Base-by-base conservation (phyloP, 2,329 filamentous ascomycete species). In the Pyrenochaeta sp. region DNA sequence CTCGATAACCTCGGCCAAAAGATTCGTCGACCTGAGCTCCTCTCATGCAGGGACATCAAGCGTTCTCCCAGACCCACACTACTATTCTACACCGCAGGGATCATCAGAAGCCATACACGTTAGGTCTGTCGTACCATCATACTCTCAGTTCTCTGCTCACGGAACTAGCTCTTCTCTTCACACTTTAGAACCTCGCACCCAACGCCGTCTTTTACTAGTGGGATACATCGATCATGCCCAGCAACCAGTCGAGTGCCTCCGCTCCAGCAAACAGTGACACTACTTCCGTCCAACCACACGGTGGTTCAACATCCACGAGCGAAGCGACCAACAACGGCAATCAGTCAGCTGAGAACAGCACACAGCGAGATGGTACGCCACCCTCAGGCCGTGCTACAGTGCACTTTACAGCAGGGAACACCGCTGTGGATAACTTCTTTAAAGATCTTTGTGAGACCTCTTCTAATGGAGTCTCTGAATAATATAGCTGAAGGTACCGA, bases 221-320 rank as follows among this genome's bases (percentile, higher is more conserved):
- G n/a, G n/a, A 28, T 28, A 28, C 26, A 28, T 28, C 26, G n/a
- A 28, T 28, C 26, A 28, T 28, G 26, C n/a, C 26, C n/a, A 28
- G 26, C 26, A 13, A 28, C 26, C 26, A 28, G n/a, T 28, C 26
- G 26, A 28, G 26, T 13, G n/a, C 26, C 26, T 28, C 26, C 26
- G 26, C 26, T 28, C n/a, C n/a, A 28, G 26, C 26, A 13, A 28
- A 13, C 26, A 28, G 26, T 28, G 26, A 7, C 26, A 28, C 26
- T 7, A 28, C 26, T 13, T 28, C 26, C 26, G n/a, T 13, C 26
- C 26, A 28, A 28, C 26, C 26, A 28, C n/a, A 13, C n/a, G 26
- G 26, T 13, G 26, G 26, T 28, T 28, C 26, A 28, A 28, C 26
- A 28, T 28, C 26, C n/a, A 28, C 26, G 7, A 13, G 26, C n/a